phyloP scores from a whole-genome alignment of 2,329 filamentous ascomycete species.

The Diaporthe velutina region DNA sequence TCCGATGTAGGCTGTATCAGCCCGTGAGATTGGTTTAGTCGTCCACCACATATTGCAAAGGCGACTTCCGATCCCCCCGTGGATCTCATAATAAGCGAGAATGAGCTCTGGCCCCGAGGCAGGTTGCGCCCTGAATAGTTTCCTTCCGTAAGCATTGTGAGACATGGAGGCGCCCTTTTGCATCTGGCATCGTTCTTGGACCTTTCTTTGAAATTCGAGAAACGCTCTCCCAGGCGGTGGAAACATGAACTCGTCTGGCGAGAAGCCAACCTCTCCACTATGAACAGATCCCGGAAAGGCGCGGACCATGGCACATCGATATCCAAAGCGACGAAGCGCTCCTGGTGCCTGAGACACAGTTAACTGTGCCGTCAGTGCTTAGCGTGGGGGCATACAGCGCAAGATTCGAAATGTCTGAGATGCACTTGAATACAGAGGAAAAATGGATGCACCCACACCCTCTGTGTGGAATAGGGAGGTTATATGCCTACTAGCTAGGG shows the following conservation, averaged over 20 bases:
- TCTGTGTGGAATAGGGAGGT: too few relatives aligned
- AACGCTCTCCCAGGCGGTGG: too few relatives aligned
- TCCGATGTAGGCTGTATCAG: background rate
- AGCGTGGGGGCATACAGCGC: background rate
- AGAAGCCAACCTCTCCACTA: background rate
- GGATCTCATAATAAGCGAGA: slow-evolving; percentile 10
- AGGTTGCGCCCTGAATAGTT: slow-evolving; percentile 3
- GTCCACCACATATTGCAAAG: slow-evolving; percentile 9
- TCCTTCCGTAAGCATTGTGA: background rate
- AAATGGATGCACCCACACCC: too few relatives aligned
- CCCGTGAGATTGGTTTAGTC: background rate
- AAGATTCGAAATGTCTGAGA: slow-evolving; percentile 8
- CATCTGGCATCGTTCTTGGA: background rate
- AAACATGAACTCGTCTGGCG: background rate
- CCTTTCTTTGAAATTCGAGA: background rate
- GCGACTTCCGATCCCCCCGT: slow-evolving; percentile 6
- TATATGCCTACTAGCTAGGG: too few relatives aligned
- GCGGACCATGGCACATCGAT: background rate
- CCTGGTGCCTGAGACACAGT: background rate
- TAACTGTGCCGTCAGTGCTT: background rate
- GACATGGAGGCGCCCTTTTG: background rate
- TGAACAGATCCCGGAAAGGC: background rate
- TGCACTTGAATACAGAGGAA: too few relatives aligned
- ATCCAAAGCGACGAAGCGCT: background rate
- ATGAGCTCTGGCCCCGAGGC: background rate